These are phyloP conservation scores for Kalmusia sp. DNA, from an alignment of 2,329 filamentous ascomycete genomes.

Conservation along the genomic window DNA sequence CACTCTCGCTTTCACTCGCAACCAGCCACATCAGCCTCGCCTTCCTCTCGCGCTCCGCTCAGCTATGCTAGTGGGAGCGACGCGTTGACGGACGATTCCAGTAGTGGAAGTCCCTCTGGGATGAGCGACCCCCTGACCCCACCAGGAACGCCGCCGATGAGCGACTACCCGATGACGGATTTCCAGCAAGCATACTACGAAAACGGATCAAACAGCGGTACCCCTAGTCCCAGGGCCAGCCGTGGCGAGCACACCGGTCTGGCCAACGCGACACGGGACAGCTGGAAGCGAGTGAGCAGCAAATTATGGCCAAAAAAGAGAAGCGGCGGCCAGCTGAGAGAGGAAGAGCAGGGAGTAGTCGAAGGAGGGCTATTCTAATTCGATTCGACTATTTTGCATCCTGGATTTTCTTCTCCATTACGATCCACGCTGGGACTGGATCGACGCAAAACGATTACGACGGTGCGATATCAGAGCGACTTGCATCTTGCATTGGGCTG, in stretches of 20 bases:
- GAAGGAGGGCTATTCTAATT: constrained; percentile 44
- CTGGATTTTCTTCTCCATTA: constrained; percentile 1
- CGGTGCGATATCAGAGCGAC: constrained; percentile 38
- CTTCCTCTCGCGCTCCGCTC: constrained; percentile 34
- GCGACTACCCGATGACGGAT: constrained; percentile 54
- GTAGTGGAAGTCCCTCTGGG: constrained; percentile 57
- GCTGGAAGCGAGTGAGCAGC: constrained; percentile 51
- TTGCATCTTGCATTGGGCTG: constrained; percentile 45
- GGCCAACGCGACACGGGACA: constrained; percentile 44
- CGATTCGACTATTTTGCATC: constrained; percentile 1
- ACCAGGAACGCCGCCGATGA: constrained; percentile 77
- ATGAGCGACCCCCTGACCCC: constrained; percentile 73
- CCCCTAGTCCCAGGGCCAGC: constrained; percentile 46
- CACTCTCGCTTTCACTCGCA: constrained; percentile 48
- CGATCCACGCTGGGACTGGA: constrained; percentile 14
- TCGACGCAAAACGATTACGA: constrained; percentile 40
- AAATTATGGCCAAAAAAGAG: constrained; percentile 51
- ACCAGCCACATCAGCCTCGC: constrained; percentile 41
- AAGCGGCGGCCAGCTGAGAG: constrained; percentile 43
- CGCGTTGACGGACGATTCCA: constrained; percentile 68
- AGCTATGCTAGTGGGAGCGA: constrained; percentile 52
- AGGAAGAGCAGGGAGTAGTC: constrained; percentile 44
- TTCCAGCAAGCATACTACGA: constrained; percentile 46
- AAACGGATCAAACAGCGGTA: constrained; percentile 39
- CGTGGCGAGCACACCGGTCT: constrained; percentile 46